These are phyloP conservation scores for Pisolithus sp. DNA, from an alignment of 768 basidiomycete genomes.

Conservation along the genomic window DNA sequence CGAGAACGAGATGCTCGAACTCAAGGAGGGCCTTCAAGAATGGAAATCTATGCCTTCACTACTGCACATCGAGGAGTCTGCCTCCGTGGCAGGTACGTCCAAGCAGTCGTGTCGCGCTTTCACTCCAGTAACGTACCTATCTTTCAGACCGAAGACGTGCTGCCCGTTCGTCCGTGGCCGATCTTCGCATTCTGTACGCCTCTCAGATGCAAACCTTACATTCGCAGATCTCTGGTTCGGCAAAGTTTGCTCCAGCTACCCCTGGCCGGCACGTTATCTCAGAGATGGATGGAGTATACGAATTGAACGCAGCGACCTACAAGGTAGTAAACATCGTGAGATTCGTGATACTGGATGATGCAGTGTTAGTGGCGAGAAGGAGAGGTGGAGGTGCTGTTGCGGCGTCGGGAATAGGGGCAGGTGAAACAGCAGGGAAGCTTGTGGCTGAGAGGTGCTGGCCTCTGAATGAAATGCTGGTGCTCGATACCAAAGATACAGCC, in stretches of 20 bases:
- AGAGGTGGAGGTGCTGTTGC: slow-evolving; percentile 53
- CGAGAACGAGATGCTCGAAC: slow-evolving; percentile 96
- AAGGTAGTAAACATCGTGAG: slow-evolving; percentile 82
- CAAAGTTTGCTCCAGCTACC: slow-evolving; percentile 88
- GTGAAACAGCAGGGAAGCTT: slow-evolving; percentile 61
- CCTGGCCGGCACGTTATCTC: slow-evolving; percentile 88
- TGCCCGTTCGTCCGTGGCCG: slow-evolving; percentile 88
- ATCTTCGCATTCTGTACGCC: slow-evolving; percentile 89
- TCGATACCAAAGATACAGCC: slow-evolving; percentile 93
- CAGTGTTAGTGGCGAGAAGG: slow-evolving; percentile 80
- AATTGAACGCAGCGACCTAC: slow-evolving; percentile 92
- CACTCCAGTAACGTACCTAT: slow-evolving; percentile 33
- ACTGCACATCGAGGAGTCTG: slow-evolving; percentile 82
- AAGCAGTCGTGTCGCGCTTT: slow-evolving; percentile 8
- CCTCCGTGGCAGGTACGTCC: slow-evolving; percentile 47
- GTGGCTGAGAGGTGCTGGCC: slow-evolving; percentile 94
- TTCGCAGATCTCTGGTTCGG: slow-evolving; percentile 85
- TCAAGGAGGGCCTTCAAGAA: slow-evolving; percentile 89
- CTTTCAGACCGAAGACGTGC: slow-evolving; percentile 47
- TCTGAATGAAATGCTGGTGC: slow-evolving; percentile 86
- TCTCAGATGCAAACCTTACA: slow-evolving; percentile 92
- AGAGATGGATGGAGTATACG: slow-evolving; percentile 76
- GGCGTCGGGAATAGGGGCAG: slow-evolving; percentile 50
- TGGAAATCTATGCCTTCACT: slow-evolving; percentile 95
- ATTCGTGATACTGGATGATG: slow-evolving; percentile 88